Evolutionary conservation across 805 yeast species (phyloP), one percentile per base, ranked within the genome.

Genomic region (Wickerhamiella occidentalis): DNA sequence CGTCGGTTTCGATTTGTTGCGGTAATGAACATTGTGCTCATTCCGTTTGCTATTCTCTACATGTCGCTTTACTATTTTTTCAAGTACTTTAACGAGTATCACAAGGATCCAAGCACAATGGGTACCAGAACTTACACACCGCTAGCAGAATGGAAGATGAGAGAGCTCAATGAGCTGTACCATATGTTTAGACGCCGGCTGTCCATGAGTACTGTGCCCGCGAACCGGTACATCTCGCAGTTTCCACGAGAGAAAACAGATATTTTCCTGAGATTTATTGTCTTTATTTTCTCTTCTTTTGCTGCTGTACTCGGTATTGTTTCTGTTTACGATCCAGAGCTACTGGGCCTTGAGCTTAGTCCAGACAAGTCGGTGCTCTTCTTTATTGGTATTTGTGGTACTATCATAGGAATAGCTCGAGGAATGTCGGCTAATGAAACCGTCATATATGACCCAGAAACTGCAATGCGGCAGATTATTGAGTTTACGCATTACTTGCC

Each of bases 401-500:
- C 96, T 0, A 64, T 87, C 1, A 84, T 94, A 75, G 95, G 97
- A 0, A 69, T 88, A 0, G 77, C 92, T 11, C 76, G 88, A 47
- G 77, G 80, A 45, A 73, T 87, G 47, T 72, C 82, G 21, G 77
- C 85, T 0, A 76, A 74, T 29, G 82, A 78, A 41, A 73, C 76
- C 50, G 71, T 72, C 23, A 85, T 85, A n/a, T 90, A 85, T 65
- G 96, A 90, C 56, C 96, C 98, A 0, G 97, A 90, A 58, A 81
- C 83, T 1, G 79, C 86, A n/a, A 64, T 92, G 51, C 68, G 79
- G 51, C 79, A 81, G 52, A 86, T 90, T 29, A 79, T 92, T 0
- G 84, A 80, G 57, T 86, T 76, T 62, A 92, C 98, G 0, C 99
- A 92, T 63, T 92, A 85, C 62, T 64, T 86, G 46, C 98, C 99